Conservation (phyloP, 768 basidiomycete species). For the Naganishia vishniacii region DNA sequence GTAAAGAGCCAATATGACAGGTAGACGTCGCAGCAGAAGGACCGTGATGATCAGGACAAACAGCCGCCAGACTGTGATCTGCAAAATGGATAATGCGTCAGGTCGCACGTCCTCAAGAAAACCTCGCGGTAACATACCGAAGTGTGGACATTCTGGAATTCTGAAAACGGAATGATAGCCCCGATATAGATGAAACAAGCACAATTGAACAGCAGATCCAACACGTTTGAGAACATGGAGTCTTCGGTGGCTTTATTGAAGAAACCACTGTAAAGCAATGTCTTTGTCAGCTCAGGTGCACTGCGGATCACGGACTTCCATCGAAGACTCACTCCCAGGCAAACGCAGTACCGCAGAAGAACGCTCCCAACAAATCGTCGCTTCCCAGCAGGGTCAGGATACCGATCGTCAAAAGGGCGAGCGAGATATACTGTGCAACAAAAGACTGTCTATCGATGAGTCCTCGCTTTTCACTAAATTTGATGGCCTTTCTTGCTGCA, state of each 20-base stretch:
- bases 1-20: conserved; percentile 75
- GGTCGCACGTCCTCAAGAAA: background rate
- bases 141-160: conserved; percentile 62
- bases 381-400: conserved; percentile 77
- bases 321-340: conserved; percentile 80
- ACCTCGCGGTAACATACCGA: conserved; percentile 47
- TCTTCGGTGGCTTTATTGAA: conserved; percentile 77
- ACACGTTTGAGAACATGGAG: conserved; percentile 88
- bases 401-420: conserved; percentile 51
- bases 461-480: conserved; percentile 76
- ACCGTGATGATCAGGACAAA: conserved; percentile 75
- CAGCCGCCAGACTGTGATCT: conserved; percentile 73
- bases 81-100: background rate
- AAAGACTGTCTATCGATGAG: conserved; percentile 92
- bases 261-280: conserved; percentile 38
- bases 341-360: conserved; percentile 90
- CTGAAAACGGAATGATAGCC: conserved; percentile 90
- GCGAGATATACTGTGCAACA: conserved; percentile 64
- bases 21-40: conserved; percentile 75
- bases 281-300: background rate
- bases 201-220: conserved; percentile 88
- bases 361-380: conserved; percentile 90
- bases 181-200: conserved; percentile 91
- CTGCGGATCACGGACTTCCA: conserved; percentile 22
- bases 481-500: conserved; percentile 81